Evolutionary conservation across 1,284 basidiomycete genomes (phyloP).

Genomic region (Lentinula novae-zelandiae): DNA sequence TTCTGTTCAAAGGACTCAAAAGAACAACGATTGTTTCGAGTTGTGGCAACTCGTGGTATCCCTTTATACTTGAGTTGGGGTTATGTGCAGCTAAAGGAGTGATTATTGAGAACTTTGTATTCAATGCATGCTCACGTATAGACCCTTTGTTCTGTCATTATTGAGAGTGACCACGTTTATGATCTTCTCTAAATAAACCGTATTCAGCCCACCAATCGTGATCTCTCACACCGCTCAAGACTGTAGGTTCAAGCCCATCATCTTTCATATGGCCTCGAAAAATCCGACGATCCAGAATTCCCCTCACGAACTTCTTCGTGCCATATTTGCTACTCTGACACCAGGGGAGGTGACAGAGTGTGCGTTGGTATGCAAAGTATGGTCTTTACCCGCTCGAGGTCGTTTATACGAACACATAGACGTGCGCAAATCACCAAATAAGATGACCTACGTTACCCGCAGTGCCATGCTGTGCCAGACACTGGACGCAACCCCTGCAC

Average conservation of each 20-base stretch:
- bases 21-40: neutral
- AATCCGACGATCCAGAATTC: conserved; percentile 5
- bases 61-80: neutral
- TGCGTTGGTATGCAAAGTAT: conserved; percentile 1
- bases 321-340: neutral
- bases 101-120: neutral
- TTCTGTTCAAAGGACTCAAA: neutral
- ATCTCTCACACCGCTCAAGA: conserved; percentile 4
- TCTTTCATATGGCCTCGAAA: neutral
- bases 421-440: neutral
- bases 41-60: neutral
- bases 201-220: conserved; percentile 1
- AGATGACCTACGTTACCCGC: neutral
- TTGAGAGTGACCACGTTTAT: conserved; percentile 6
- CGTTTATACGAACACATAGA: conserved; percentile 5
- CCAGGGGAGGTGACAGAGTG: neutral
- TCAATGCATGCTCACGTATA: neutral
- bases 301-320: neutral
- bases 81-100: neutral
- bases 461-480: conserved; percentile 1
- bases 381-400: conserved; percentile 1
- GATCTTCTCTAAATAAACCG: conserved; percentile 1
- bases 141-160: conserved; percentile 3
- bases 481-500: neutral
- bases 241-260: neutral